These are phyloP conservation scores for Oligophagozyma castellii DNA, from an alignment of 1,139 yeast genomes.

Conservation along the genomic window DNA sequence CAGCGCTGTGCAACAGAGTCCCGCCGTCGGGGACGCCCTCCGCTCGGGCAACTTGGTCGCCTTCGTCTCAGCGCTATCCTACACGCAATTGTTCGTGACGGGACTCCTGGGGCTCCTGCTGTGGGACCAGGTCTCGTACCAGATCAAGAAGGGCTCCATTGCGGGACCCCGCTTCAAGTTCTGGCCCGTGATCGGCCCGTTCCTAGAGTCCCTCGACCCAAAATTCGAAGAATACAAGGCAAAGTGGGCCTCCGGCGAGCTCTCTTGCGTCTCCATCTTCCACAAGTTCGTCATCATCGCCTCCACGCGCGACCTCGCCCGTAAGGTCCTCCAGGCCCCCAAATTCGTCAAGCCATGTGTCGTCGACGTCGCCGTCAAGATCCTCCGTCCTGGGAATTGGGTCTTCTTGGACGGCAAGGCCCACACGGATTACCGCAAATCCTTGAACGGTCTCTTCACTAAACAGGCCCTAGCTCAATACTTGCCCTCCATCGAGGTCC, in stretches of 20 bases:
- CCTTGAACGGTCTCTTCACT: constrained; percentile 81
- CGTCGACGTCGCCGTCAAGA: constrained; percentile 90
- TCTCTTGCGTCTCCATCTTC: constrained; percentile 92
- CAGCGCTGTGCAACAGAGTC: too few relatives aligned
- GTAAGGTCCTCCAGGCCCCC: constrained; percentile 79
- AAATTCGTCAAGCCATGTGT: constrained; percentile 91
- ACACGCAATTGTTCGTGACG: constrained; percentile 42
- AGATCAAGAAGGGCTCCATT: constrained; percentile 66
- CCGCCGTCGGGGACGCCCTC: too few relatives aligned
- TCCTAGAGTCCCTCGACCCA: constrained; percentile 89
- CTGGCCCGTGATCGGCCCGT: constrained; percentile 95
- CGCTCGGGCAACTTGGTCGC: too few relatives aligned
- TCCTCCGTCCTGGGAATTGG: constrained; percentile 92
- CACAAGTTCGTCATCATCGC: constrained; percentile 97
- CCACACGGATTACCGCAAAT: constrained; percentile 83
- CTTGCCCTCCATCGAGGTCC: constrained; percentile 68
- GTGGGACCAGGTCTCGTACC: constrained; percentile 73
- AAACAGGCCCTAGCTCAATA: constrained; percentile 70
- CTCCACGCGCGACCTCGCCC: constrained; percentile 74
- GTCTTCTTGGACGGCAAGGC: constrained; percentile 93
- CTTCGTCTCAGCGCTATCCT: constrained; percentile 21
- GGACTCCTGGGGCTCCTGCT: constrained; percentile 38
- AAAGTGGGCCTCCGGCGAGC: constrained; percentile 89
- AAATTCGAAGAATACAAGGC: constrained; percentile 86
- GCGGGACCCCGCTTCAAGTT: constrained; percentile 80